These are phyloP conservation scores for Tuber melanosporum DNA, from an alignment of 495 filamentous ascomycete species.

Conservation along the genomic window DNA sequence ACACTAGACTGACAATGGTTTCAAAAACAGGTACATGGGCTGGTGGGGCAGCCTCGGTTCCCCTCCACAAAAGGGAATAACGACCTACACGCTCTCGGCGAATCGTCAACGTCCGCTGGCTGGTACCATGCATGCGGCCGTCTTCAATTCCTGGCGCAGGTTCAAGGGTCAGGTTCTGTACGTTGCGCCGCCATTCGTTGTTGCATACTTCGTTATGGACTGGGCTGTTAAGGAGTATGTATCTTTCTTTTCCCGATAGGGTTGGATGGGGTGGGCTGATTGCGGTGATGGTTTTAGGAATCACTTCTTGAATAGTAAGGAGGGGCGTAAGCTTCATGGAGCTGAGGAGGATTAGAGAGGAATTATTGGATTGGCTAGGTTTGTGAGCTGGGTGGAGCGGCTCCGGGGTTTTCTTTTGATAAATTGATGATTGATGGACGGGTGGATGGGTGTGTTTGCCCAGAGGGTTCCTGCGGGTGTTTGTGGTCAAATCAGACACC, in stretches of 20 bases:
- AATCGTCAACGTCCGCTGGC: conserved; percentile 62
- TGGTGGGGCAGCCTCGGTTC: conserved; percentile 71
- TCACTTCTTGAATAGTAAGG: conserved; percentile 87
- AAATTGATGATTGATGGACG: neutral
- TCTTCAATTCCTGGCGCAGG: conserved; percentile 50
- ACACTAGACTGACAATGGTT: neutral
- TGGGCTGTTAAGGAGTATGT: conserved; percentile 78
- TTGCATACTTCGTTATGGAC: conserved; percentile 69
- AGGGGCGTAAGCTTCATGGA: conserved; percentile 59
- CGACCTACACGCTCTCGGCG: conserved; percentile 55
- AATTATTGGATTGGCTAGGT: no score
- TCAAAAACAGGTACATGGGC: conserved; percentile 63
- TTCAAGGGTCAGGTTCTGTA: conserved; percentile 61
- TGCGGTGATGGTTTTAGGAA: conserved; percentile 53
- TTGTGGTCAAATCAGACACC: neutral
- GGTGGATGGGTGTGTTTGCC: neutral
- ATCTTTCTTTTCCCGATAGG: neutral
- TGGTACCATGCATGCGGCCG: conserved; percentile 55
- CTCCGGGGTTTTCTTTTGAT: neutral
- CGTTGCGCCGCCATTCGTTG: conserved; percentile 67
- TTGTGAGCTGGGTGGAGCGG: neutral
- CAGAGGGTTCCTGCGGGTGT: neutral
- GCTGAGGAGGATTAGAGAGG: conserved; percentile 45
- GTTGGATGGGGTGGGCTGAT: conserved; percentile 10
- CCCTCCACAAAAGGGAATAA: conserved; percentile 57